phyloP scores from a whole-genome alignment of 495 filamentous ascomycete genomes.

The Tuber calosporum region DNA sequence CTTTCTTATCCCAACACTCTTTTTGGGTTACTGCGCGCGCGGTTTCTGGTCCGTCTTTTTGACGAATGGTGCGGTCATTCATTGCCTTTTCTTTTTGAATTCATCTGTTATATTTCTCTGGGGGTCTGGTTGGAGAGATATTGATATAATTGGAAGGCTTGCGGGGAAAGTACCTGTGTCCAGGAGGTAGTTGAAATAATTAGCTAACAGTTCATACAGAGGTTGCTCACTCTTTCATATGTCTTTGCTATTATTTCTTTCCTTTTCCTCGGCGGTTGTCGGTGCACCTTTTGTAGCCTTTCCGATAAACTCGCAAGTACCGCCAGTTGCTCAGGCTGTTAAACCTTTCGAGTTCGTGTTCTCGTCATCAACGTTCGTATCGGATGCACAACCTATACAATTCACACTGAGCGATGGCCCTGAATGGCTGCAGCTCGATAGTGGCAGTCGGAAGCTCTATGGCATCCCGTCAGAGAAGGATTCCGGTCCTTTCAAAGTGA shows the following conservation, averaged over 20 bases:
- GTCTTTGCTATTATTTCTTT: conserved; percentile 27
- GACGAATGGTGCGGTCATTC: conserved; percentile 8
- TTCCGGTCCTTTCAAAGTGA: conserved; percentile 49
- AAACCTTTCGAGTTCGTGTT: conserved; percentile 57
- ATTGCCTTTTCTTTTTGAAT: conserved; percentile 13
- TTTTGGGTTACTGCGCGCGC: conserved; percentile 15
- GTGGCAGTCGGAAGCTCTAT: conserved; percentile 51
- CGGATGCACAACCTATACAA: conserved; percentile 46
- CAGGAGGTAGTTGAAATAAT: conserved; percentile 7
- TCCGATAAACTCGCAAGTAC: conserved; percentile 65
- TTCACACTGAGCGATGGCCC: conserved; percentile 56
- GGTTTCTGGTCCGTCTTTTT: conserved; percentile 15
- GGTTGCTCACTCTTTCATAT: conserved; percentile 22
- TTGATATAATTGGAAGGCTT: conserved; percentile 15
- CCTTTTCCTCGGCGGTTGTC: conserved; percentile 39
- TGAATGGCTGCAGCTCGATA: conserved; percentile 59
- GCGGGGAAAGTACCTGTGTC: conserved; percentile 14
- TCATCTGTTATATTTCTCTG: not conserved
- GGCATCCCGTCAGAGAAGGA: conserved; percentile 53
- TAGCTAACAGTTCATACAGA: conserved; percentile 21
- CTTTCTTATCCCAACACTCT: conserved; percentile 21
- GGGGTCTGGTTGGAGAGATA: not conserved
- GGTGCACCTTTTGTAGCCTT: conserved; percentile 51
- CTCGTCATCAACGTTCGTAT: conserved; percentile 56
- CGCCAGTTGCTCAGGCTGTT: conserved; percentile 58